Base-by-base conservation (phyloP, 2,329 filamentous ascomycete genomes). In the Juglanconis juglandina region DNA sequence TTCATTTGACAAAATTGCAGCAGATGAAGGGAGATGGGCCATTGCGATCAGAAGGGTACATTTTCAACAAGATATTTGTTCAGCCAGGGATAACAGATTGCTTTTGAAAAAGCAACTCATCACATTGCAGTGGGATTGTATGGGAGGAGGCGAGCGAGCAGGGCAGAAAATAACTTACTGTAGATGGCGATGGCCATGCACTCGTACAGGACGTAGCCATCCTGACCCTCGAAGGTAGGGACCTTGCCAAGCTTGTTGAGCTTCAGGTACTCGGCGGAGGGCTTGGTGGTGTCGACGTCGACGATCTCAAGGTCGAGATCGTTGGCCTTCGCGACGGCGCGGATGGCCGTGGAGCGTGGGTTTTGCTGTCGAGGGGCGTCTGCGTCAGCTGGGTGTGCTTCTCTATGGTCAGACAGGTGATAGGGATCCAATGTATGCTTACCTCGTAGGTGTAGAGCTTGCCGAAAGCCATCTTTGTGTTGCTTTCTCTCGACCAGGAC, bases 61-160 rank as follows among this genome's bases (percentile, higher is more conserved):
- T 82, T 86, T 85, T 96, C 93, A 92, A 96, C 93, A 97, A 77
- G 80, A 80, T 77, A 70, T 63, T 70, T 64, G 74, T 96, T 97
- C 91, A 95, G 94, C 90, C 91, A 97, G 94, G 94, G 92, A 96
- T 96, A 96, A 96, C 92, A 95, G 89, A 58, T 54, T 46, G 56
- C 88, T 83, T 85, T 80, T 82, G 83, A 81, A 81, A 82, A 82
- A 80, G 89, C 88, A 79, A 68, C 85, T 94, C 91, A 90, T 92
- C 84, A 87, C 79, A 69, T 67, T 68, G 66, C 68, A 60, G 69
- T 68, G 64, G 33, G 41, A 37, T 54, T 57, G 50, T 56, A 47
- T 30, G 41, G 54, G 56, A 62, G 58, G 60, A 57, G 63, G 51
- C 52, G 53, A 62, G 64, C 64, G 59, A 41, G 50, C 5, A 30